Base-by-base conservation (phyloP, 202 grass and related monocot species). In the Setaria italica region DNA sequence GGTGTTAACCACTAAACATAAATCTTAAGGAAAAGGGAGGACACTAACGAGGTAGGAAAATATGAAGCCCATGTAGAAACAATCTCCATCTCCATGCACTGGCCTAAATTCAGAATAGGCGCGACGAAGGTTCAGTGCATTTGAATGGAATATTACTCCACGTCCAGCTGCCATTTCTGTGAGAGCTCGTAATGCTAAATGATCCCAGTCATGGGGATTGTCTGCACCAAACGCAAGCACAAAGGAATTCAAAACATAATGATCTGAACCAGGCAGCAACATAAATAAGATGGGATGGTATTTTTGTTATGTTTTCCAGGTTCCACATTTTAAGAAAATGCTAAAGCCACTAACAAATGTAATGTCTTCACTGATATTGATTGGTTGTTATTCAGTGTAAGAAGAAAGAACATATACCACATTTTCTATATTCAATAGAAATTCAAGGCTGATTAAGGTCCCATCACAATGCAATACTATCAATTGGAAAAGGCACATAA, bases 21-120 rank as follows among this genome's bases (percentile, higher is more conserved):
- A n/a, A 68, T 62, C 19, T 5, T 62, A 88, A 80, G 12, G 32
- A 80, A 75, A 79, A 75, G 14, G 4, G 14, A 65, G 67, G 67
- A 76, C n/a, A 80, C 16, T 53, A 80, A 85, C 87, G 8, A 85
- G 42, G 81, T 89, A 89, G 15, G 87, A 85, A 89, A 85, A 85
- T 54, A 89, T 75, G 87, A 85, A 89, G 42, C 87, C 80, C 60
- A 76, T 75, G 33, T 89, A 85, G 76, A 89, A 89, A 89, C 82
- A 80, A n/a, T 89, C 87, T 45, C 82, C 82, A 42, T 89, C 87
- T 85, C 76, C 70, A 60, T 12, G n/a, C 32, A 89, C 82, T 2
- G 32, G 76, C 43, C 87, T 74, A 68, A 89, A 53, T 80, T 41
- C 43, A 12, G 60, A 89, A 80, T 75, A 85, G 32, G 33, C 34